Evolutionary conservation across 345 rosid genomes (phyloP).

Genomic region (Acer negundo): DNA sequence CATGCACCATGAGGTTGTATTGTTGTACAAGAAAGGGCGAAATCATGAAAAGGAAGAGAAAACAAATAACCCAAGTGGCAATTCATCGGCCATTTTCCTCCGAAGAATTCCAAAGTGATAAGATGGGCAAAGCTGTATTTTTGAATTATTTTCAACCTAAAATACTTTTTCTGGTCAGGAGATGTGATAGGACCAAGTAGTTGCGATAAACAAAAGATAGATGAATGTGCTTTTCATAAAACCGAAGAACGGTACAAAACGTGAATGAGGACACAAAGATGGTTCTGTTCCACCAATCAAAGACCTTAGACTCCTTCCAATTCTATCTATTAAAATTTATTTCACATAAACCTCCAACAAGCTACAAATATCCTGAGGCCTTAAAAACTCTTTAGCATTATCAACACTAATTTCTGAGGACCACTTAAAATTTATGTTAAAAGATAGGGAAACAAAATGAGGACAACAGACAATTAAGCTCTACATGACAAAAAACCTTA

Average conservation of each 20-base stretch:
- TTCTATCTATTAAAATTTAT: slow-evolving; percentile 12
- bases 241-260: slow-evolving; percentile 13
- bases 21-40: no score
- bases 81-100: neutral
- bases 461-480: neutral
- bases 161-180: neutral
- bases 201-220: neutral
- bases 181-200: slow-evolving; percentile 1
- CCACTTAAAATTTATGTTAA: neutral
- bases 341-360: slow-evolving; percentile 8
- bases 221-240: neutral
- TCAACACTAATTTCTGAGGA: slow-evolving; percentile 1
- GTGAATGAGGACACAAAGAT: neutral
- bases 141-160: neutral
- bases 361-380: slow-evolving; percentile 11
- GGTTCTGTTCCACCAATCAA: slow-evolving; percentile 10
- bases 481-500: slow-evolving; percentile 1
- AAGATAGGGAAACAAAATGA: no score
- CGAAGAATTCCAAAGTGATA: slow-evolving; percentile 1
- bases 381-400: neutral
- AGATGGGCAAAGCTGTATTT: slow-evolving; percentile 4
- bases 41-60: neutral
- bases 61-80: neutral
- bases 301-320: slow-evolving; percentile 18
- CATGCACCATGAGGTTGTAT: neutral